These are phyloP conservation scores for Begonia masoniana DNA, from an alignment of 306 rosid species.

Conservation along the genomic window DNA sequence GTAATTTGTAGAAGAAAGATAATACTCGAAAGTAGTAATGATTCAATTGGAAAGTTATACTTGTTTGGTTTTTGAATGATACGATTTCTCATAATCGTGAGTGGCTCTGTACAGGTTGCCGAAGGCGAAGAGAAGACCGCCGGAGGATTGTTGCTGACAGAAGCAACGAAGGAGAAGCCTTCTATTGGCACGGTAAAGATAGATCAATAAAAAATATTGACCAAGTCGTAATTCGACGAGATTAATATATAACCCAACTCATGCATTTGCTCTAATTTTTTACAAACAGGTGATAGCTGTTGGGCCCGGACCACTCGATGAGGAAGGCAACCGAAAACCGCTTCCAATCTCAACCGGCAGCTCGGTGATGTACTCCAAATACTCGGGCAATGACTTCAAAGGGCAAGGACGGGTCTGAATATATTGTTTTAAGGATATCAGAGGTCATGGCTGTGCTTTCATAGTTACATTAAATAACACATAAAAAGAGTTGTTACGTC, in stretches of 20 bases:
- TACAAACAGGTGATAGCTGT: constrained; percentile 53
- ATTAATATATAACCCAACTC: too few relatives aligned
- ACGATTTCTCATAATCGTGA: too few relatives aligned
- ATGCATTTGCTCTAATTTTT: not conserved
- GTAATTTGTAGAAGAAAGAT: too few relatives aligned
- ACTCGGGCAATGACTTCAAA: constrained; percentile 78
- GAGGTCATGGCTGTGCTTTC: constrained; percentile 68
- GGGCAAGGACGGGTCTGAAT: constrained; percentile 79
- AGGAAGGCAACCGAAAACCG: constrained; percentile 65
- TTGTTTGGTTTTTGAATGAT: too few relatives aligned
- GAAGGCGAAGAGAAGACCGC: constrained; percentile 74
- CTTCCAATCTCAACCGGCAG: constrained; percentile 34
- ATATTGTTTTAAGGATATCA: constrained; percentile 53
- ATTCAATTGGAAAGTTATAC: too few relatives aligned
- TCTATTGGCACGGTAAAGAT: constrained; percentile 61
- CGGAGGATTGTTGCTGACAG: constrained; percentile 78
- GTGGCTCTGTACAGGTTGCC: constrained; percentile 37
- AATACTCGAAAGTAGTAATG: too few relatives aligned
- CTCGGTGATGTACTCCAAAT: constrained; percentile 70
- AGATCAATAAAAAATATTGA: not conserved
- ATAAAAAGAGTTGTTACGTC: not conserved
- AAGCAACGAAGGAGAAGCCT: constrained; percentile 71
- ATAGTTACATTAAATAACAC: constrained; percentile 1
- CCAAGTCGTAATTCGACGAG: too few relatives aligned
- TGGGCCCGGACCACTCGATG: constrained; percentile 68